Conservation (phyloP, 495 filamentous ascomycete species). For the Filosporella fistucella region DNA sequence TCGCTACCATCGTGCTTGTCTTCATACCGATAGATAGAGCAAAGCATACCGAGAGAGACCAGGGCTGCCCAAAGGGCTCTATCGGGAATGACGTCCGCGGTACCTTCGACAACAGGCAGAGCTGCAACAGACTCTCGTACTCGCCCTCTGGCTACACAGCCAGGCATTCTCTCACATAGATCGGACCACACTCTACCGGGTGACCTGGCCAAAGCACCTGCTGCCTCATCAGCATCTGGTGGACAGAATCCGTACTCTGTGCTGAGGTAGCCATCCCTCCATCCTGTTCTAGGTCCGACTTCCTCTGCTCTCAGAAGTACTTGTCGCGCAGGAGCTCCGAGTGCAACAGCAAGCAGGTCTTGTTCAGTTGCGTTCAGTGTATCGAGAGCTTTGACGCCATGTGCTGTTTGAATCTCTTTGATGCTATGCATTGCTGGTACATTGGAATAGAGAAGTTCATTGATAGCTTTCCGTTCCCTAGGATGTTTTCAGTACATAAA, state of each 20-base stretch:
- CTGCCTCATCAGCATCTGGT: conserved; percentile 41
- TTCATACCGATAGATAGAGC: conserved; percentile 46
- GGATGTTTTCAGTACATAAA: too few relatives aligned
- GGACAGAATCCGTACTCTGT: conserved; percentile 46
- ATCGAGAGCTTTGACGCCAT: conserved; percentile 32
- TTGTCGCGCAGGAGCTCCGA: conserved; percentile 46
- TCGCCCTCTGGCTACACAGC: conserved; percentile 42
- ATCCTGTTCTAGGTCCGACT: conserved; percentile 44
- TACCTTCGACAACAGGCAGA: conserved; percentile 40
- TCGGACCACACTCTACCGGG: conserved; percentile 49
- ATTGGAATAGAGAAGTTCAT: conserved; percentile 31
- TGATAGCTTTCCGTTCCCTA: conserved; percentile 34
- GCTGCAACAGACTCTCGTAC: conserved; percentile 43
- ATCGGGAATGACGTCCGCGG: conserved; percentile 42
- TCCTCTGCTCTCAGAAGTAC: conserved; percentile 48
- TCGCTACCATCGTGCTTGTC: conserved; percentile 47
- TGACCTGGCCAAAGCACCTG: conserved; percentile 39
- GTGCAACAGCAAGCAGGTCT: conserved; percentile 42
- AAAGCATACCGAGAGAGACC: conserved; percentile 45
- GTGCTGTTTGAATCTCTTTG: conserved; percentile 14
- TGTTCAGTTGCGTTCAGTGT: conserved; percentile 37
- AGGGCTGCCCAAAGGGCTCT: conserved; percentile 47
- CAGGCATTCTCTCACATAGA: conserved; percentile 48
- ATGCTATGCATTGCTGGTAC: conserved; percentile 32
- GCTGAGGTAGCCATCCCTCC: conserved; percentile 49